Evolutionary conservation across 2,329 filamentous ascomycete species (phyloP).

Genomic region (Botrytis porri): DNA sequence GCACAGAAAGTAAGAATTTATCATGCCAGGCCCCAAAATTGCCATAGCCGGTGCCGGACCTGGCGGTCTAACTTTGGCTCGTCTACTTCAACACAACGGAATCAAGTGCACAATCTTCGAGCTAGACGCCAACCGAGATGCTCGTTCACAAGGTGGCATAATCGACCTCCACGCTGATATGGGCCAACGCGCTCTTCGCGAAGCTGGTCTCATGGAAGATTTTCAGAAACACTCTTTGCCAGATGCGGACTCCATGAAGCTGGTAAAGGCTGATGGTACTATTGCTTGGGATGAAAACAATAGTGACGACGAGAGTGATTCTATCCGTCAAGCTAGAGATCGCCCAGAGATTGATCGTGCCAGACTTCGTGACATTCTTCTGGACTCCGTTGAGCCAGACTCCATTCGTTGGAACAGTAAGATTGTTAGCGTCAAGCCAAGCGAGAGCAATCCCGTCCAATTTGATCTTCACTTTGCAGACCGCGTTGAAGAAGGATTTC

Average conservation of each 20-base stretch:
- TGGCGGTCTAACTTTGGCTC: slow-evolving; percentile 27
- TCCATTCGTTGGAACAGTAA: slow-evolving; percentile 43
- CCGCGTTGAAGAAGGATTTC: slow-evolving; percentile 32
- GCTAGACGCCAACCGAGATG: slow-evolving; percentile 28
- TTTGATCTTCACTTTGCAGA: slow-evolving; percentile 26
- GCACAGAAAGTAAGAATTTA: not conserved
- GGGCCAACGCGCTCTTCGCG: slow-evolving; percentile 37
- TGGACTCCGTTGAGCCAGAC: slow-evolving; percentile 35
- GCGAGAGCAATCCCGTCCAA: slow-evolving; percentile 12
- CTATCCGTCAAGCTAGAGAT: slow-evolving; percentile 15
- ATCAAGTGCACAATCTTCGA: slow-evolving; percentile 37
- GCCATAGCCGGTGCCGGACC: slow-evolving; percentile 30
- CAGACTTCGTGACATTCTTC: slow-evolving; percentile 39
- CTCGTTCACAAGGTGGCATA: slow-evolving; percentile 41
- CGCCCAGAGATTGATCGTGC: slow-evolving; percentile 43
- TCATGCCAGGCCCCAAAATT: slow-evolving; percentile 23
- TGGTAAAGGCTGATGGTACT: slow-evolving; percentile 38
- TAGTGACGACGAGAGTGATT: slow-evolving; percentile 3
- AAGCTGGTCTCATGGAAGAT: slow-evolving; percentile 35
- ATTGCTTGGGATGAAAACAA: slow-evolving; percentile 27
- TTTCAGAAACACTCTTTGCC: slow-evolving; percentile 41
- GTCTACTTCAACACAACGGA: slow-evolving; percentile 28
- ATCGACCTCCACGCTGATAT: slow-evolving; percentile 45
- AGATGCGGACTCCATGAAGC: slow-evolving; percentile 43
- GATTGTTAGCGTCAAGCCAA: slow-evolving; percentile 33